These are phyloP conservation scores for Colletotrichum gigasporum DNA, from an alignment of 2,329 filamentous ascomycete species.

Conservation along the genomic window DNA sequence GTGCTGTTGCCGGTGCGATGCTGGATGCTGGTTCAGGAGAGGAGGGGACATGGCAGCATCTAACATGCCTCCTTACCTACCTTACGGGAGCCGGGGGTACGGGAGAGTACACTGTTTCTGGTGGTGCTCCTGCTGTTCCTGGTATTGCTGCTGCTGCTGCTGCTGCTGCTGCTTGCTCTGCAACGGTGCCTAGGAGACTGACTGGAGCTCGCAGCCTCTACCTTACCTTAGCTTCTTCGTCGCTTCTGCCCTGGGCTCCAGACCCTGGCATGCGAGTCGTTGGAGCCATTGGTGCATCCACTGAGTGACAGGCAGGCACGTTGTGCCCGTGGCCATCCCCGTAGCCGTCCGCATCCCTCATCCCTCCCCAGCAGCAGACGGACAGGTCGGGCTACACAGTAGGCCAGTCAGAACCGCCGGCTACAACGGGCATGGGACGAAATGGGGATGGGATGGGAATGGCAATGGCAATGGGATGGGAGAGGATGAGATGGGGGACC, in stretches of 20 bases:
- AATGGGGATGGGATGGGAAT: constrained; percentile 22
- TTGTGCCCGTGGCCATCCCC: not conserved
- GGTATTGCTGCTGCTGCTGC: too few relatives aligned
- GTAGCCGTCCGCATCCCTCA: not conserved
- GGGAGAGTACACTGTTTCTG: not conserved
- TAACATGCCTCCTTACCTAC: too few relatives aligned
- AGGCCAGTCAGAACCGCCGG: constrained; percentile 21
- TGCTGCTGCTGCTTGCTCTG: too few relatives aligned
- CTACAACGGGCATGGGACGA: constrained; percentile 28
- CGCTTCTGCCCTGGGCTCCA: constrained; percentile 5
- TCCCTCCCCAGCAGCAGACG: not conserved
- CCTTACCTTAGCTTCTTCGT: constrained; percentile 1
- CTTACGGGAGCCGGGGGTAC: too few relatives aligned
- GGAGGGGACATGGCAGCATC: too few relatives aligned
- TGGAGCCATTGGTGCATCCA: constrained; percentile 9
- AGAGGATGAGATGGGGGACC: constrained; percentile 3
- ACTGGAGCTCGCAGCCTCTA: too few relatives aligned
- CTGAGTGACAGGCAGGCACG: constrained; percentile 11
- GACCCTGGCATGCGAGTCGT: not conserved
- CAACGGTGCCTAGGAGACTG: too few relatives aligned
- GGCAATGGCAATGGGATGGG: constrained; percentile 19
- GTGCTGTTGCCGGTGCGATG: too few relatives aligned
- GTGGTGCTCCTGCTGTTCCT: too few relatives aligned
- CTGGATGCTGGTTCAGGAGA: too few relatives aligned
- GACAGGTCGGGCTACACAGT: not conserved